Evolutionary conservation across 1,284 basidiomycete species (phyloP).

Genomic region (Hemileccinum hortonii): DNA sequence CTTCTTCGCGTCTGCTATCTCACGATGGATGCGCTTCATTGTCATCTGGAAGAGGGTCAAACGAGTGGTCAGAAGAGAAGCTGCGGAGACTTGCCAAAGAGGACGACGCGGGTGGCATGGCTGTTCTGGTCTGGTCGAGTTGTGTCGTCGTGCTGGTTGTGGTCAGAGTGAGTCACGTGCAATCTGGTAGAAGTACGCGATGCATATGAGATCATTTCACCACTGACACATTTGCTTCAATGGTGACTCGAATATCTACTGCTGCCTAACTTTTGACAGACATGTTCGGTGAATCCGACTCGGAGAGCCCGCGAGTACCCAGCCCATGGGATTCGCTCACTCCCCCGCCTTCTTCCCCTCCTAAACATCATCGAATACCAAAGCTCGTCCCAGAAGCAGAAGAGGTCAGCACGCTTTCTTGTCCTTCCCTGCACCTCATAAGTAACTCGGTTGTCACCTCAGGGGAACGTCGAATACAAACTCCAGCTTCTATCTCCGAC

Average conservation of each 20-base stretch:
- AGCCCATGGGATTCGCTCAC: slow-evolving; percentile 79
- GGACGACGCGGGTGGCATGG: slow-evolving; percentile 28
- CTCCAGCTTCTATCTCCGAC: slow-evolving; percentile 74
- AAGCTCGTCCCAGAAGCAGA: slow-evolving; percentile 74
- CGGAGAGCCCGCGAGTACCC: slow-evolving; percentile 71
- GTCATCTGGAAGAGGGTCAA: slow-evolving; percentile 58
- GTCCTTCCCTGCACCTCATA: not conserved
- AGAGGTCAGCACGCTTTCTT: slow-evolving; percentile 38
- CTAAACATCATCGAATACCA: slow-evolving; percentile 34
- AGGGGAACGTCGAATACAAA: slow-evolving; percentile 86
- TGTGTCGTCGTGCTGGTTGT: not conserved
- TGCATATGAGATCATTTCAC: no score
- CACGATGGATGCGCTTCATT: slow-evolving; percentile 83
- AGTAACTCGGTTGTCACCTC: slow-evolving; percentile 7
- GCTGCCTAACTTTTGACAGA: not conserved
- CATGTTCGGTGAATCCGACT: slow-evolving; percentile 82
- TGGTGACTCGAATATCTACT: slow-evolving; percentile 62
- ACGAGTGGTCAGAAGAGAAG: not conserved
- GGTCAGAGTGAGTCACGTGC: slow-evolving; percentile 22
- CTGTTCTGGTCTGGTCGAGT: not conserved
- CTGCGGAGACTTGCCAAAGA: slow-evolving; percentile 17
- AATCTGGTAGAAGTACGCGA: slow-evolving; percentile 11
- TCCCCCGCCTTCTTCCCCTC: slow-evolving; percentile 46
- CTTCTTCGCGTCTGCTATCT: slow-evolving; percentile 80
- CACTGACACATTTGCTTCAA: slow-evolving; percentile 20